phyloP scores from a whole-genome alignment of 768 basidiomycete genomes.

The Tricholoma matsutake region DNA sequence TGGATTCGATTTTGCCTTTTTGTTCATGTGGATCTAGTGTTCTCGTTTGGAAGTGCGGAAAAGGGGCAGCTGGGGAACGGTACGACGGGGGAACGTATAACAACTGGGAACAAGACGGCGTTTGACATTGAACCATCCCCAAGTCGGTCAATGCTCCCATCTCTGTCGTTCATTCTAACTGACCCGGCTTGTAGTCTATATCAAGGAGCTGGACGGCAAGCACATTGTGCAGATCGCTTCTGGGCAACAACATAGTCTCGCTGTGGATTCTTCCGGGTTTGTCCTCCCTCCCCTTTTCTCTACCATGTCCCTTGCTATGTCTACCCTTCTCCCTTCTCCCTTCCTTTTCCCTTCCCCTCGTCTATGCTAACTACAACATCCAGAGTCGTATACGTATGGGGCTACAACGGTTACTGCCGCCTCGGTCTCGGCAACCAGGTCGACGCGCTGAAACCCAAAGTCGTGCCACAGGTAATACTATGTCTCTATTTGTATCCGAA shows the following conservation, averaged over 20 bases:
- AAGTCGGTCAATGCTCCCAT: conserved; percentile 36
- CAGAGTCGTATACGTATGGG: conserved; percentile 82
- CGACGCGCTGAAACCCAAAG: conserved; percentile 74
- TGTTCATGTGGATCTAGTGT: conserved; percentile 47
- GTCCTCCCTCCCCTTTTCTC: conserved; percentile 15
- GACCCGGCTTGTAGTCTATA: conserved; percentile 45
- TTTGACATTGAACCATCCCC: conserved; percentile 77
- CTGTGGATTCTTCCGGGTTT: conserved; percentile 75
- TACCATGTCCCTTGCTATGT: background rate
- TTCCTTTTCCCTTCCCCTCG: background rate
- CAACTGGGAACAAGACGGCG: conserved; percentile 78
- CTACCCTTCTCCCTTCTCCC: background rate
- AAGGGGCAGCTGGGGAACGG: conserved; percentile 94
- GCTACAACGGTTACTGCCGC: conserved; percentile 88
- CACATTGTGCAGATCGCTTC: conserved; percentile 80
- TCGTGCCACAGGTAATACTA: conserved; percentile 67
- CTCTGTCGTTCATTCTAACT: background rate
- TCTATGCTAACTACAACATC: background rate
- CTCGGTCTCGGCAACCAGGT: conserved; percentile 86
- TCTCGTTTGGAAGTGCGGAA: conserved; percentile 87
- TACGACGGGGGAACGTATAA: conserved; percentile 87
- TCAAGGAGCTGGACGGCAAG: conserved; percentile 74
- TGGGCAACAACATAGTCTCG: conserved; percentile 85
- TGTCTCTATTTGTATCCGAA: no score
- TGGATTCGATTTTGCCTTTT: background rate